A percentile compares a stretch with the other conserved stretches of the same genome.
Conservation (phyloP, 768 basidiomycete species). For the Amanita rimosa region DNA sequence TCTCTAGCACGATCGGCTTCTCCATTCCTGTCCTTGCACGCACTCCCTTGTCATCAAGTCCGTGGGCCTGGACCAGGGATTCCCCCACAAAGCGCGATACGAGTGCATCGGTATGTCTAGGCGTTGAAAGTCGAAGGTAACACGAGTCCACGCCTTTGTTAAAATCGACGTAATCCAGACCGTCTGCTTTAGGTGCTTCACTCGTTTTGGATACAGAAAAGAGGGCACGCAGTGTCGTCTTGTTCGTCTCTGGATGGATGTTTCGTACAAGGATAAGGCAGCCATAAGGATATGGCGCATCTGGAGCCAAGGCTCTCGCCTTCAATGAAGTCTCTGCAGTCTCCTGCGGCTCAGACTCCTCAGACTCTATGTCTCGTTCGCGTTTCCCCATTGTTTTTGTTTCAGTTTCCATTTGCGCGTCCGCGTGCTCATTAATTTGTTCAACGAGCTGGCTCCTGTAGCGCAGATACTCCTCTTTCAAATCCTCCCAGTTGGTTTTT, state of each 20-base stretch:
- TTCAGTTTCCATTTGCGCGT: slow-evolving; percentile 9
- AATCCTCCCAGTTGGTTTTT: slow-evolving; percentile 49
- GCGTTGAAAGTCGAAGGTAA: slow-evolving; percentile 53
- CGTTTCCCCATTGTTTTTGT: background rate
- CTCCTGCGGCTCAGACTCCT: background rate
- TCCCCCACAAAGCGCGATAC: slow-evolving; percentile 29
- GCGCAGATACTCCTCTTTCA: slow-evolving; percentile 60
- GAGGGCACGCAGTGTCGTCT: slow-evolving; percentile 60
- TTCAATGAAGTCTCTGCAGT: background rate
- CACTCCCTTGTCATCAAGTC: slow-evolving; percentile 44
- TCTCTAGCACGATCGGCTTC: slow-evolving; percentile 33
- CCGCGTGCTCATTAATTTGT: slow-evolving; percentile 26
- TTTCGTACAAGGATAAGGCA: slow-evolving; percentile 66
- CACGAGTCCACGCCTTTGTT: slow-evolving; percentile 75
- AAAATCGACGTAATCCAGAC: slow-evolving; percentile 73
- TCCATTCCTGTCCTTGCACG: slow-evolving; percentile 6
- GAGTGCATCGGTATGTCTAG: slow-evolving; percentile 32
- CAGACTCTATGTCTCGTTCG: background rate
- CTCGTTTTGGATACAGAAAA: slow-evolving; percentile 25
- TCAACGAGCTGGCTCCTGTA: slow-evolving; percentile 47
- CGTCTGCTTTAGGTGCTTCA: slow-evolving; percentile 13
- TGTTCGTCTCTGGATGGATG: slow-evolving; percentile 67
- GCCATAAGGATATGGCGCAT: slow-evolving; percentile 42
- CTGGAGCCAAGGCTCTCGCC: slow-evolving; percentile 8
- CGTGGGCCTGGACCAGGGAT: slow-evolving; percentile 29